Conservation (phyloP, 805 yeast species). For the Candida ficus region DNA sequence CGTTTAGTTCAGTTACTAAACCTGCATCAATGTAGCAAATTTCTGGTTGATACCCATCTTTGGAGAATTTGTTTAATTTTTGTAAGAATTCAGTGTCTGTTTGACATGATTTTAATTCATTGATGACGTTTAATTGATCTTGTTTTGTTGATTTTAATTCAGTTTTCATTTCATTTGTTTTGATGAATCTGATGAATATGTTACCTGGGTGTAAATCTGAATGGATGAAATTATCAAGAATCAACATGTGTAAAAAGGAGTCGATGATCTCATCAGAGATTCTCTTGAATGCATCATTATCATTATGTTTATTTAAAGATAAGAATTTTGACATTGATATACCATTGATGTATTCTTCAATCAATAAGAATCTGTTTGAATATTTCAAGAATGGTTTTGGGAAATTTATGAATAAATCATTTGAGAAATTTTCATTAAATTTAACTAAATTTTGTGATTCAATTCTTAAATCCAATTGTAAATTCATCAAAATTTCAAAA, state of each 20-base stretch:
- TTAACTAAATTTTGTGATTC: conserved; percentile 77
- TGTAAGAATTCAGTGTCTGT: conserved; percentile 37
- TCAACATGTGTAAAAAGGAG: conserved; percentile 88
- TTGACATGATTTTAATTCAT: conserved; percentile 13
- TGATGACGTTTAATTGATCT: conserved; percentile 22
- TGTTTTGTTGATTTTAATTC: conserved; percentile 21
- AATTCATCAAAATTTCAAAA: conserved; percentile 76
- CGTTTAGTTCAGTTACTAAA: conserved; percentile 82
- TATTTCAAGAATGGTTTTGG: conserved; percentile 69
- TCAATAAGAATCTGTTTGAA: conserved; percentile 66
- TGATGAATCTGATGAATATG: conserved; percentile 69
- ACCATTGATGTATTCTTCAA: conserved; percentile 83
- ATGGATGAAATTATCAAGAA: conserved; percentile 89
- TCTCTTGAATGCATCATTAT: conserved; percentile 53
- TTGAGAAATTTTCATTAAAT: conserved; percentile 65
- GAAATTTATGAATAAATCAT: conserved; percentile 59
- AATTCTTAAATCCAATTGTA: conserved; percentile 84
- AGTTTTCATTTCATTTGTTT: conserved; percentile 32
- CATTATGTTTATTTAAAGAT: conserved; percentile 34
- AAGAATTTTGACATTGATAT: conserved; percentile 74
- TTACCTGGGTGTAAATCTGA: conserved; percentile 98
- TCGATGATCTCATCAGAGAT: conserved; percentile 81
- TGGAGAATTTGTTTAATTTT: conserved; percentile 40
- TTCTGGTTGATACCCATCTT: conserved; percentile 71
- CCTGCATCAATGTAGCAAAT: conserved; percentile 92